Conservation (phyloP, 257 asterid species). For the Nicotiana tomentosiformis region DNA sequence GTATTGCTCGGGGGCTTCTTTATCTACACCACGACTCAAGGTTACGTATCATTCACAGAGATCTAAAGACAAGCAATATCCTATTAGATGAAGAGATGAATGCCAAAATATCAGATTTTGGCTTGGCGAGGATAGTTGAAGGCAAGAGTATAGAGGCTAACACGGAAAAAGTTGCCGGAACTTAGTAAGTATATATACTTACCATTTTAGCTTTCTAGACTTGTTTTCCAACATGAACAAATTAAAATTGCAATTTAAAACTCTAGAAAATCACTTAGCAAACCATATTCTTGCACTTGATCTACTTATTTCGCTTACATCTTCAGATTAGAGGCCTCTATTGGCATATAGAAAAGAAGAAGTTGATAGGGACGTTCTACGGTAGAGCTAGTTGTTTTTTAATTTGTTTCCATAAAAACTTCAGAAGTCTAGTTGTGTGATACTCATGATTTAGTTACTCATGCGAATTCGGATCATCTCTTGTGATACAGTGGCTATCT, state of each 20-base stretch:
- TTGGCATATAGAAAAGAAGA: too few relatives aligned
- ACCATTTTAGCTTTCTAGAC: neutral
- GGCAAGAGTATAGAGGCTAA: neutral
- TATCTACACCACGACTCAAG: too few relatives aligned
- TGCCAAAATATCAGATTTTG: conserved; percentile 3
- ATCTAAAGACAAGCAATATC: conserved; percentile 2
- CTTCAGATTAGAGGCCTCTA: too few relatives aligned
- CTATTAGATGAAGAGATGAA: conserved; percentile 4
- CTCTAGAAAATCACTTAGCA: too few relatives aligned
- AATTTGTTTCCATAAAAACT: neutral
- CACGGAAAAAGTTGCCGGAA: neutral
- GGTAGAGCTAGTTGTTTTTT: neutral
- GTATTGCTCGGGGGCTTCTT: too few relatives aligned
- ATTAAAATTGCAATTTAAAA: too few relatives aligned
- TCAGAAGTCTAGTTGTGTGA: neutral
- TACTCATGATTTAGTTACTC: neutral
- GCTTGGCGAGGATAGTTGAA: conserved; percentile 7
- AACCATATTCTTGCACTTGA: neutral
- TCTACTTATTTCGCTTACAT: neutral
- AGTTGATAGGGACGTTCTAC: too few relatives aligned
- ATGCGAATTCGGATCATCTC: neutral
- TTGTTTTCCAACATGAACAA: too few relatives aligned
- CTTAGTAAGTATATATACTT: conserved; percentile 12
- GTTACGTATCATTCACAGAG: too few relatives aligned
- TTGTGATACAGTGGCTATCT: conserved; percentile 16